A percentile compares a stretch with the other conserved stretches of the same genome.
Conservation (phyloP, 495 filamentous ascomycete species). For the Penicillium robsamsonii region DNA sequence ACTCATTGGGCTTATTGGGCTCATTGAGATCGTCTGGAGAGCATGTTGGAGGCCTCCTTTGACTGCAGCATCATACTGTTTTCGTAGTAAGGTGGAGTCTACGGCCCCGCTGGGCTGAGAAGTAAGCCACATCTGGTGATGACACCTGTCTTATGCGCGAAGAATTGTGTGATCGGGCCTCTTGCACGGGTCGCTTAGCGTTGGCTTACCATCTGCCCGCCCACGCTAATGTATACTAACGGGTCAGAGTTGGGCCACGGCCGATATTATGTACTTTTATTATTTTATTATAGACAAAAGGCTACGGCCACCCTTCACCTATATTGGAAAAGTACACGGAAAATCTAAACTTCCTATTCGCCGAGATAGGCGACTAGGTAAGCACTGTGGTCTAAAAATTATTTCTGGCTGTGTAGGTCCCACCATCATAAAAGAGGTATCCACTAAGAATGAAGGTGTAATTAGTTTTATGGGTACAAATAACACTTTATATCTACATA, state of each 20-base stretch:
- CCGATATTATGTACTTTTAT: not conserved
- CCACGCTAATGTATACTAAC: not conserved
- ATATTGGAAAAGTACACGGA: too few relatives aligned
- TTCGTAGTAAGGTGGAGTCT: not conserved
- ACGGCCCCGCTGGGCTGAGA: not conserved
- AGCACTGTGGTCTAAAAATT: too few relatives aligned
- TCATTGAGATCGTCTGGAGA: not conserved
- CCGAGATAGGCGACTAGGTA: not conserved
- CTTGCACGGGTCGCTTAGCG: too few relatives aligned
- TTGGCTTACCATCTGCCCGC: not conserved
- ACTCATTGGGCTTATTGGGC: conserved; percentile 1
- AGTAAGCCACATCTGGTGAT: not conserved
- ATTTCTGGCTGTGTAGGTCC: too few relatives aligned
- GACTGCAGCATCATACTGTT: not conserved
- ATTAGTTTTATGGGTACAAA: too few relatives aligned
- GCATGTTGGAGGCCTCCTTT: not conserved
- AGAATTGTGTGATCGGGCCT: too few relatives aligned
- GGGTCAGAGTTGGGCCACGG: not conserved
- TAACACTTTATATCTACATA: too few relatives aligned
- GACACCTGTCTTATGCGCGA: too few relatives aligned
- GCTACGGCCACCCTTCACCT: too few relatives aligned
- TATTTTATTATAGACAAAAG: not conserved
- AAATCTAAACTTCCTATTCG: not conserved
- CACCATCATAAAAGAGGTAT: too few relatives aligned
- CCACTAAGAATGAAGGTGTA: too few relatives aligned